Evolutionary conservation across 2,329 filamentous ascomycete genomes (phyloP), one percentile per base, ranked within the genome.

Genomic region (Colletotrichum liaoningense): DNA sequence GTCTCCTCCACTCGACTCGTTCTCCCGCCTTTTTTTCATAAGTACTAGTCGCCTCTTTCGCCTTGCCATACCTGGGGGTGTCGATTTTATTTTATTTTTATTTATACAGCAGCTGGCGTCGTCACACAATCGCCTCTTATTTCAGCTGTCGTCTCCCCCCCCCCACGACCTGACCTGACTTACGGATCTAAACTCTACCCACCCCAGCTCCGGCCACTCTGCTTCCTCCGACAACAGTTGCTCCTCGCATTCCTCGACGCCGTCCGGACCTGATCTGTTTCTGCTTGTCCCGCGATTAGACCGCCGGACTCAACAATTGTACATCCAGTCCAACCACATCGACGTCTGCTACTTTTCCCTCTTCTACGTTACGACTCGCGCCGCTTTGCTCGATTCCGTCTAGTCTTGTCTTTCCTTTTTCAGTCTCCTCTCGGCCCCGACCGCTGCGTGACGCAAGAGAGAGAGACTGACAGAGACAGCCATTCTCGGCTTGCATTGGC

Each of bases 101-200:
- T 49, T 38, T 24, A 67, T 60, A 65, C 67, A 69, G 38, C 59
- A 38, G 19, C 42, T 49, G 42, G 42, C 57, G 63, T 62, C 67
- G 67, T 70, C 67, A 70, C 60, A 33, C 67, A 42, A 55, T 73
- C 35, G 71, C 71, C 71, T 73, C 71, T 73, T 70, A 65, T 66
- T 73, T 73, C 67, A 73, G 71, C 71, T 73, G 71, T 65, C 59
- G 33, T 49, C 67, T 70, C 57, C 55, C 55, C 57, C 55, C 55
- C 24, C 24, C 66, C 33, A 46, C 70, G 59, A 69, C 70, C 60
- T 24, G 62, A 35, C 26, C 19, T 26, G 46, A 63, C 28, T 55
- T 22, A 26, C 14, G 35, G 12, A 22, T 16, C 42, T 30, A 28
- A 64, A 59, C 69, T 63, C 46, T 63, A 26, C 38, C 54, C 58